These are phyloP conservation scores for Boeremia exigua DNA, from an alignment of 2,329 filamentous ascomycete genomes.

Conservation along the genomic window DNA sequence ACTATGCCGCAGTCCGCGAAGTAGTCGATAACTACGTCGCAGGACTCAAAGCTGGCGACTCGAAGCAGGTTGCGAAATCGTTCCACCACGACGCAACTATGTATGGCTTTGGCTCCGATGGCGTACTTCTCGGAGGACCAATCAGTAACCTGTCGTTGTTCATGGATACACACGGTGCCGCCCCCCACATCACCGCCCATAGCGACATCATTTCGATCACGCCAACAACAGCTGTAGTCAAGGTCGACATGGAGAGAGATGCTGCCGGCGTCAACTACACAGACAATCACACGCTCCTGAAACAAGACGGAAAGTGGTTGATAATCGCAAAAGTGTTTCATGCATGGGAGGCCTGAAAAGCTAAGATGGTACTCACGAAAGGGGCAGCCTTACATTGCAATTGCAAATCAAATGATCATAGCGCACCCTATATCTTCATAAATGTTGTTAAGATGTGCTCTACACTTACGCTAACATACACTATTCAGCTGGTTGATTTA, in stretches of 20 bases:
- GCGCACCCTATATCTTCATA: no score
- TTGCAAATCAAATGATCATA: no score
- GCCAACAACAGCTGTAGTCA: not conserved
- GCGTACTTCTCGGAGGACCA: not conserved
- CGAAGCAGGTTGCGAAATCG: not conserved
- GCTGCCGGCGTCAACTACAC: not conserved
- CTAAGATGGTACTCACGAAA: no score
- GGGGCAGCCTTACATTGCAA: no score
- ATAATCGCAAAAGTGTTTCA: constrained; percentile 1
- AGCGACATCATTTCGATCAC: not conserved
- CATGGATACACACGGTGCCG: not conserved
- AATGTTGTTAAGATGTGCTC: no score
- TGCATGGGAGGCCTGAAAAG: not conserved
- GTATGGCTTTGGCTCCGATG: not conserved
- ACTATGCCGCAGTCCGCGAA: not conserved
- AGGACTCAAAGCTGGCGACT: not conserved
- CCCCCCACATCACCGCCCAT: not conserved
- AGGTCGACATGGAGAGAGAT: not conserved
- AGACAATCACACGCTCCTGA: not conserved
- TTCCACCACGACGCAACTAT: not conserved
- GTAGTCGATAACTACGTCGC: not conserved
- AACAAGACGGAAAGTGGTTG: not conserved
- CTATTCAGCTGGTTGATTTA: no score
- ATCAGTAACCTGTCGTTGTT: not conserved
- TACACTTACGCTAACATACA: no score